These are phyloP conservation scores for Eucalyptus erythrocorys DNA, from an alignment of 345 rosid genomes.

Conservation along the genomic window DNA sequence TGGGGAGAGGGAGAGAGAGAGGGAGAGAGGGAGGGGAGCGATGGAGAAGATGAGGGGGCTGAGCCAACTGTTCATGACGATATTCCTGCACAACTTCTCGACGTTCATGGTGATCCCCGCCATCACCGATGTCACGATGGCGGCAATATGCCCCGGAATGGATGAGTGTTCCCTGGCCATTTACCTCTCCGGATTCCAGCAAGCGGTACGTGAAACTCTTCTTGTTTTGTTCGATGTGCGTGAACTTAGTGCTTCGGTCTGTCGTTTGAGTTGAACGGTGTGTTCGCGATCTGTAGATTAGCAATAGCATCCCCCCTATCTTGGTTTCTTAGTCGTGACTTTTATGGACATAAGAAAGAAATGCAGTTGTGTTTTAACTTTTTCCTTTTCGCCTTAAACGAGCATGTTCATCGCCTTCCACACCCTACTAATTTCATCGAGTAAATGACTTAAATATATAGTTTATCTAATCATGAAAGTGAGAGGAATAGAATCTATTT, in stretches of 20 bases:
- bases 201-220: constrained; percentile 21
- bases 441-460: not conserved
- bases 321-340: not conserved
- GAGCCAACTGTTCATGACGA: constrained; percentile 35
- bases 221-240: not conserved
- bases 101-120: constrained; percentile 40
- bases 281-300: not conserved
- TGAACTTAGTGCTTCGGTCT: not conserved
- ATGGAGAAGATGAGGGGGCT: constrained; percentile 19
- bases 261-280: not conserved
- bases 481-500: not conserved
- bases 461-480: not conserved
- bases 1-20: not conserved
- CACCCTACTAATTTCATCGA: not conserved
- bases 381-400: not conserved
- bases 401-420: not conserved
- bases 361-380: not conserved
- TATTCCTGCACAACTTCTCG: constrained; percentile 34
- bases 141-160: constrained; percentile 44
- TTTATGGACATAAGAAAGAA: not conserved
- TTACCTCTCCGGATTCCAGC: constrained; percentile 46
- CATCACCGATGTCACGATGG: constrained; percentile 54
- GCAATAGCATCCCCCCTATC: not conserved
- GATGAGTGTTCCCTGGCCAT: constrained; percentile 55
- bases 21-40: not conserved